Evolutionary conservation across 805 yeast species (phyloP).

Genomic region (Diddensiella transvaalensis): DNA sequence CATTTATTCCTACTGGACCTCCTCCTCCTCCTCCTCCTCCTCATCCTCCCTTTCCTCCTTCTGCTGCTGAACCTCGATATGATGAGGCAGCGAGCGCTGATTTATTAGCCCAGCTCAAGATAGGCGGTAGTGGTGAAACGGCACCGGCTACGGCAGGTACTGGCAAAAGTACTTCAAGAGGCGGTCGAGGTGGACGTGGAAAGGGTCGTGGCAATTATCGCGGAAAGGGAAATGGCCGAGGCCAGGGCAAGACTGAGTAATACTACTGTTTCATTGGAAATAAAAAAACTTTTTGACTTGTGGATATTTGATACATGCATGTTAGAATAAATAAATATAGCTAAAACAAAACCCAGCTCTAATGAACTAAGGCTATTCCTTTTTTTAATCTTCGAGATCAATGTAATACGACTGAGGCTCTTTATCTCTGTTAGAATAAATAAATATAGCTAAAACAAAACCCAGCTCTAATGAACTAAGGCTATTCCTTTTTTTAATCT

Average conservation of each 20-base stretch:
- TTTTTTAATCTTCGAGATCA: slow-evolving; percentile 15
- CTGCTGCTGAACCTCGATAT: slow-evolving; percentile 15
- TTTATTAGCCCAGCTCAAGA: slow-evolving; percentile 24
- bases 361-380: not conserved
- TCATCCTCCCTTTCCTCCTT: slow-evolving; percentile 23
- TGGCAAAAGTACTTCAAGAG: slow-evolving; percentile 20
- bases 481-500: slow-evolving; percentile 5
- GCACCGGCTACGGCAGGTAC: not conserved
- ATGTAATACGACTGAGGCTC: slow-evolving; percentile 17
- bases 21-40: slow-evolving; percentile 24
- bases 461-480: not conserved
- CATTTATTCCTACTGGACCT: slow-evolving; percentile 21
- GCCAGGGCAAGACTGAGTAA: not conserved
- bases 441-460: too few species aligned
- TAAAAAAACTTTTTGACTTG: not conserved
- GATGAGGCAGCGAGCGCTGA: slow-evolving; percentile 25
- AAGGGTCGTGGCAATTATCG: slow-evolving; percentile 22
- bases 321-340: too few species aligned
- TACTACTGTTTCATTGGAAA: not conserved
- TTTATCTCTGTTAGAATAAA: too few species aligned
- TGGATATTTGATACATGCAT: not conserved
- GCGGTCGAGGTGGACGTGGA: slow-evolving; percentile 24
- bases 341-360: too few species aligned
- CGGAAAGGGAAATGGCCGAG: slow-evolving; percentile 12
- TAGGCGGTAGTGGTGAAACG: slow-evolving; percentile 7